Conservation (phyloP, 2,329 filamentous ascomycete species). For the Ascosphaera aggregata region DNA sequence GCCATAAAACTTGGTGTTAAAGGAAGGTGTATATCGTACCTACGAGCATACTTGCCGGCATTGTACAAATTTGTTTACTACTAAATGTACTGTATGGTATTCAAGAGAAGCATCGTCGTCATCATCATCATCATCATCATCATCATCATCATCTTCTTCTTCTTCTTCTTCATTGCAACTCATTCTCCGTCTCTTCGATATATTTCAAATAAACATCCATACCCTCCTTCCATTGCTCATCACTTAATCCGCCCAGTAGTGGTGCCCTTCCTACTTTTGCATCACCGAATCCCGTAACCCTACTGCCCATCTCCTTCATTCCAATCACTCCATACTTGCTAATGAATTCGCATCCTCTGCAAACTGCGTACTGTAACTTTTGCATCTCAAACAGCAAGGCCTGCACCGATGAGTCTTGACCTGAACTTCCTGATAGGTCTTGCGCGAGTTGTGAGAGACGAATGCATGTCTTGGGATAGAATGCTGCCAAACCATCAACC, state of each 20-base stretch:
- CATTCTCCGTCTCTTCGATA: background rate
- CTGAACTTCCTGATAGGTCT: background rate
- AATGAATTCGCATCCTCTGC: background rate
- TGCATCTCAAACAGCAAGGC: background rate
- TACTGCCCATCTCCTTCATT: background rate
- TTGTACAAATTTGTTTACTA: too few relatives aligned
- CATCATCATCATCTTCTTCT: too few relatives aligned
- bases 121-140: too few relatives aligned
- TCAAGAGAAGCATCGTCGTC: too few relatives aligned
- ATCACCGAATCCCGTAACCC: background rate
- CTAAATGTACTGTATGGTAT: too few relatives aligned
- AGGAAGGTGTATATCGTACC: too few relatives aligned
- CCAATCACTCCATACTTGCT: background rate
- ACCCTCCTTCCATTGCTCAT: background rate
- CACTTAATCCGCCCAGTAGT: background rate
- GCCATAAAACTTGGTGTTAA: too few relatives aligned
- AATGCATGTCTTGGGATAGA: background rate
- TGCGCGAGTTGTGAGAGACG: background rate
- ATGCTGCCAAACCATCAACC: background rate
- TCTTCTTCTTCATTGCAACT: too few relatives aligned
- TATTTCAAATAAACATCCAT: background rate
- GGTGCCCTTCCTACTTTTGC: background rate
- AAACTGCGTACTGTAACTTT: background rate
- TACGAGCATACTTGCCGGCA: too few relatives aligned
- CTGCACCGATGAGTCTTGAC: background rate